phyloP scores from a whole-genome alignment of 805 yeast species.

The Barnettozyma botsteinii region DNA sequence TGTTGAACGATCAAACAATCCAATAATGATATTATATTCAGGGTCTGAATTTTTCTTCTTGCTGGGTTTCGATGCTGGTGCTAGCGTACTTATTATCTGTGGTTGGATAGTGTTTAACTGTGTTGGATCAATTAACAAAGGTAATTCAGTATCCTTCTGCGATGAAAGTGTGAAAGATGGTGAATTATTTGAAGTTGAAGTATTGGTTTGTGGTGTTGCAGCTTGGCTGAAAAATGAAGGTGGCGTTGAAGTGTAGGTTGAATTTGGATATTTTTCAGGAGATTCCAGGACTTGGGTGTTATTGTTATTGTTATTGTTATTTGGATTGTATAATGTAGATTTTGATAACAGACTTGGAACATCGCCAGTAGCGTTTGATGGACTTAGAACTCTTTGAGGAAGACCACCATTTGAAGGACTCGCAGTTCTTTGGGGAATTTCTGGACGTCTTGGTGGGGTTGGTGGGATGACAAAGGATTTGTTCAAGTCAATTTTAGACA shows the following conservation, averaged over 20 bases:
- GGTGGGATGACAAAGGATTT: too few relatives aligned
- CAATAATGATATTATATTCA: constrained; percentile 41
- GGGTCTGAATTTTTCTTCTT: constrained; percentile 45
- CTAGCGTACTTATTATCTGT: constrained; percentile 44
- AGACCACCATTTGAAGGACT: too few relatives aligned
- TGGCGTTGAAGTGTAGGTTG: constrained; percentile 1
- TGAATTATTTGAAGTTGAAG: background rate
- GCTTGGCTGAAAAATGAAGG: background rate
- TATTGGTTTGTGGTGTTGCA: background rate
- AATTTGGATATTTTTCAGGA: constrained; percentile 8
- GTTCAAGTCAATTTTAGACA: too few relatives aligned
- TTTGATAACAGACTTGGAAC: background rate
- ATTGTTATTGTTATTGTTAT: background rate
- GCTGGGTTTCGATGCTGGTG: constrained; percentile 28
- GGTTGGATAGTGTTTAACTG: constrained; percentile 49
- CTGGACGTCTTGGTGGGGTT: constrained; percentile 4
- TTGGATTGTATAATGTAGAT: background rate
- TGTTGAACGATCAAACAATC: constrained; percentile 56
- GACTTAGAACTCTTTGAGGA: too few relatives aligned
- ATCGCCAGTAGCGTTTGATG: background rate
- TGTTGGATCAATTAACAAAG: constrained; percentile 52
- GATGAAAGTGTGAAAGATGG: constrained; percentile 1
- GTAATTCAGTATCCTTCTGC: constrained; percentile 14
- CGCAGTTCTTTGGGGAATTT: background rate
- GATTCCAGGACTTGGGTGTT: background rate